Percentiles rank a stretch among this genome's conserved stretches.
Conservation (phyloP, 2,329 filamentous ascomycete species). For the Cladophialophora immunda region DNA sequence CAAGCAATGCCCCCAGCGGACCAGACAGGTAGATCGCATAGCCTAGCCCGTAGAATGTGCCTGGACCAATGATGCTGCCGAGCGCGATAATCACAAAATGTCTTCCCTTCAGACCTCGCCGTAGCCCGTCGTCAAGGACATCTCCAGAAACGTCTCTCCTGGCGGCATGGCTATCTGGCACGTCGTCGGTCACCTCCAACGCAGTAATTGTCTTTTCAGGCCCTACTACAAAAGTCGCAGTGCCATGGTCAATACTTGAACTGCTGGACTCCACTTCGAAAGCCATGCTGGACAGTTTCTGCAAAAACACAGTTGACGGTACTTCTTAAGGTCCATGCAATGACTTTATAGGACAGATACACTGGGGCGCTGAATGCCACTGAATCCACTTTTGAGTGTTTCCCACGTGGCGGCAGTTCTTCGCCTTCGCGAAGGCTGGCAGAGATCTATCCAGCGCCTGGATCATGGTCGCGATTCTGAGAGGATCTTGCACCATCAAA, state of each 20-base stretch:
- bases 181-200: slow-evolving; percentile 5
- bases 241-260: slow-evolving; percentile 7
- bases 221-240: neutral
- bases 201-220: slow-evolving; percentile 1
- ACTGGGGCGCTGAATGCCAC: neutral
- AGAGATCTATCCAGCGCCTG: neutral
- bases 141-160: slow-evolving; percentile 10
- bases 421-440: neutral
- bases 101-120: slow-evolving; percentile 42
- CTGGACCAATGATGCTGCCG: slow-evolving; percentile 48
- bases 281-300: neutral
- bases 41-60: slow-evolving; percentile 61
- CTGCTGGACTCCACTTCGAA: neutral
- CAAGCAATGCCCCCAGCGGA: slow-evolving; percentile 59
- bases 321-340: neutral
- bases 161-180: neutral
- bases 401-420: neutral
- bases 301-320: no score
- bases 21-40: slow-evolving; percentile 52
- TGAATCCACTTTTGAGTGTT: neutral
- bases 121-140: slow-evolving; percentile 12
- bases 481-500: neutral
- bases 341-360: neutral
- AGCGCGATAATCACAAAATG: slow-evolving; percentile 40
- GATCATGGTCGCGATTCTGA: neutral